A percentile compares a stretch with the other conserved stretches of the same genome.
phyloP scores from a whole-genome alignment of 176 grass and related monocot genomes.

The Themeda triandra region DNA sequence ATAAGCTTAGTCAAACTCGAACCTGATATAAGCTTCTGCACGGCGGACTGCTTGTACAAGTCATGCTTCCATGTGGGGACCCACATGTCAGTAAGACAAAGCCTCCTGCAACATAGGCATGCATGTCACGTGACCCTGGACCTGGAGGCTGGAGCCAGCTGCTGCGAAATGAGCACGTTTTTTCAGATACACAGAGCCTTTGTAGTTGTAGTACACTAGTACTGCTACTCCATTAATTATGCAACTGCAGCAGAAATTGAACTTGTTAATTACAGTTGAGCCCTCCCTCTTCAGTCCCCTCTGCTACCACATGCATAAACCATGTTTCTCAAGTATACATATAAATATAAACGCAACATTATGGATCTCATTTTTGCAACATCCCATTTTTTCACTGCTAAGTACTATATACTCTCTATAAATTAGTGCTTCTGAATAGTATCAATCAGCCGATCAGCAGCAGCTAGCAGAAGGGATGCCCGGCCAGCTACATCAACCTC shows the following conservation, averaged over 20 bases:
- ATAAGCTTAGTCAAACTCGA: too few species aligned
- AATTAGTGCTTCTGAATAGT: not conserved
- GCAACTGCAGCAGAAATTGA: not conserved
- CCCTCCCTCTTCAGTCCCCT: not conserved
- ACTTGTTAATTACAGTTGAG: constrained; percentile 20
- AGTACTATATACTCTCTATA: not conserved
- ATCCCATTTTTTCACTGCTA: not conserved
- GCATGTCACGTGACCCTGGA: not conserved
- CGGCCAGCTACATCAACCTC: constrained; percentile 32
- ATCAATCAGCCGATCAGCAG: not conserved
- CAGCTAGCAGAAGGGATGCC: not conserved
- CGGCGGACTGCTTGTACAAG: too few species aligned
- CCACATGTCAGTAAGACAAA: not conserved
- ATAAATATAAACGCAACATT: not conserved
- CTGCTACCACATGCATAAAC: not conserved
- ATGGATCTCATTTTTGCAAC: not conserved
- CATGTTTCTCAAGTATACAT: not conserved
- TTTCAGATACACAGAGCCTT: not conserved
- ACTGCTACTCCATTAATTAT: not conserved
- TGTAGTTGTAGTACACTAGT: not conserved
- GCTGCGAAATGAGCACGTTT: not conserved
- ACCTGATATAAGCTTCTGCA: too few species aligned
- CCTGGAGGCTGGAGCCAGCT: too few species aligned
- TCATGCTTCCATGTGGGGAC: too few species aligned
- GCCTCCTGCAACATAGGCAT: not conserved